A percentile compares a stretch with the other conserved stretches of the same genome.
phyloP scores from a whole-genome alignment of 2,329 filamentous ascomycete species.

The Thielaviopsis ethacetica region DNA sequence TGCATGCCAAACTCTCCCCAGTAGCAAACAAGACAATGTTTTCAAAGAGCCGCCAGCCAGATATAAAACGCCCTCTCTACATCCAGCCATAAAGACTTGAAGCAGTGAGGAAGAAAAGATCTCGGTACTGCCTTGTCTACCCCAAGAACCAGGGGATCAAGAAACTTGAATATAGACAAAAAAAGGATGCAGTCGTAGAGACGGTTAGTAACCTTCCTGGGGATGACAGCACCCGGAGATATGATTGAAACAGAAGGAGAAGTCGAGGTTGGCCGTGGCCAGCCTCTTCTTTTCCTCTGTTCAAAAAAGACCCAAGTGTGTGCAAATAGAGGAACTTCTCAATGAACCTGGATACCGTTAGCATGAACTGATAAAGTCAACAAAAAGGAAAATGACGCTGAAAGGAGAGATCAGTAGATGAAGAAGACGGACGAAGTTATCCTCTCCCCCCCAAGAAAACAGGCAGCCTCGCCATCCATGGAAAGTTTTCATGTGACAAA shows the following conservation, averaged over 20 bases:
- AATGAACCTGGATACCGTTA: not conserved
- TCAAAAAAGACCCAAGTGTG: not conserved
- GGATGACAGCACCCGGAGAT: not conserved
- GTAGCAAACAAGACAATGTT: too few species aligned
- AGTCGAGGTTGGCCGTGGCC: not conserved
- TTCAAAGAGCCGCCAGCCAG: not conserved
- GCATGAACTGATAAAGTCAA: not conserved
- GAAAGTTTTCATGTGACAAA: not conserved
- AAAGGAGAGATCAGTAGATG: not conserved
- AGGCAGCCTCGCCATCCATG: not conserved
- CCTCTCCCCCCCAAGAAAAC: not conserved
- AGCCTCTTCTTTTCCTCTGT: not conserved
- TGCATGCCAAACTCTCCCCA: not conserved
- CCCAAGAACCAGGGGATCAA: not conserved
- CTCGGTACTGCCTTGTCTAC: conserved; percentile 2
- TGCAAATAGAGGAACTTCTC: not conserved
- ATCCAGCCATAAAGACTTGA: conserved; percentile 11
- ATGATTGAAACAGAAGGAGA: not conserved
- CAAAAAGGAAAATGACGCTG: not conserved
- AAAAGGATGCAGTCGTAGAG: not conserved
- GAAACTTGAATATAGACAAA: not conserved
- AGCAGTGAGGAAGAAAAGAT: conserved; percentile 13
- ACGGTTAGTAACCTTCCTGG: not conserved
- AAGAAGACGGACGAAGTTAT: not conserved
- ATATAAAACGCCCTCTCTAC: conserved; percentile 10